Evolutionary conservation across 257 asterid genomes (phyloP), one percentile per base, ranked within the genome.

Genomic region (Ilex aquifolium): DNA sequence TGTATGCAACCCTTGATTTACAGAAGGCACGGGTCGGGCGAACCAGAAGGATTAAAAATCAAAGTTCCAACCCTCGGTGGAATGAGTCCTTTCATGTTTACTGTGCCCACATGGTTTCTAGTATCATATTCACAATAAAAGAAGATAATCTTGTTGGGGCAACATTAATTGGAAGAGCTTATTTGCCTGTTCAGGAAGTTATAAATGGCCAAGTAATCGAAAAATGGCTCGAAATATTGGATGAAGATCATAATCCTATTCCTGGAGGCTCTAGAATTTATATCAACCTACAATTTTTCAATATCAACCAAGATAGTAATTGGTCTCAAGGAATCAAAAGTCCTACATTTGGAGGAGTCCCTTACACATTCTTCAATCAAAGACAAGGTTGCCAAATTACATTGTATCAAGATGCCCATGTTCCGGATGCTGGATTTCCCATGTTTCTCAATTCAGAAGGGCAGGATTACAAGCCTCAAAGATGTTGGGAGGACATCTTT

Each of bases 401-500:
- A 2, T 78, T 92, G 0, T 92, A 92, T 56, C 85, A 89, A 0
- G 95, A 92, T 56, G 95, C 93, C 1, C 91, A 92, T 7, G 82
- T 82, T 30, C 66, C 79, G 0, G 87, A 86, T 2, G 88, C 83
- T 49, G 59, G 32, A 27, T 72, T 86, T 55, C 69, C 90, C 0
- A 52, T 60, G 16, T 73, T 59, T 40, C 80, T 82, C 5, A 54
- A 57, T 10, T 57, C 80, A 3, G 39, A 61, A 5, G 82, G 78
- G 1, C 27, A 0, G 59, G 60, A 56, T 44, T 76, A 69, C 13
- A 71, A 78, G 44, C 27, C 27, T 21, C 85, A 69, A 4, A 78
- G 91, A 62, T 92, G 97, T 39, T 88, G 96, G 97, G 97, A 85
- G 51, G 98, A 92, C 39, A 74, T 92, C 0, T 88, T 85, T 27